Conservation (phyloP, 1,284 basidiomycete species). For the Mycena citricolor region DNA sequence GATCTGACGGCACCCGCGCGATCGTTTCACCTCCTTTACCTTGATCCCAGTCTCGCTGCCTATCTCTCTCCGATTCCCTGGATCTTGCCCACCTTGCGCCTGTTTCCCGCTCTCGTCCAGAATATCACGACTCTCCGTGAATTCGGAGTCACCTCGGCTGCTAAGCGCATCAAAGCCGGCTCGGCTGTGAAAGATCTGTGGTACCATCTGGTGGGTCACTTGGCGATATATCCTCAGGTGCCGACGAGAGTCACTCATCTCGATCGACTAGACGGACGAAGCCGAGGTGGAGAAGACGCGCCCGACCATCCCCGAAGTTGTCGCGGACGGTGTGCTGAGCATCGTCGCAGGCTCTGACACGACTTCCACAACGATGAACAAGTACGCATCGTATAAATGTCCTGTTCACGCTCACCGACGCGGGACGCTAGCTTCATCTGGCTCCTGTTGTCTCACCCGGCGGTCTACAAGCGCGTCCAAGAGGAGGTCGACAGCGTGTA, state of each 20-base stretch:
- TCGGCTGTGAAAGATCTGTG: constrained; percentile 48
- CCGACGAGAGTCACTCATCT: constrained; percentile 45
- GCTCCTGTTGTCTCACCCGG: constrained; percentile 45
- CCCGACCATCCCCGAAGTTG: not conserved
- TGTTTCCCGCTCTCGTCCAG: constrained; percentile 23
- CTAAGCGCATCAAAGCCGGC: constrained; percentile 34
- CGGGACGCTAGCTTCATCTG: constrained; percentile 38
- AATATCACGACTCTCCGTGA: constrained; percentile 29
- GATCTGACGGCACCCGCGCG: constrained; percentile 1
- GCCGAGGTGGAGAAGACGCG: not conserved
- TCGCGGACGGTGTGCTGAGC: not conserved
- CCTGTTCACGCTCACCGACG: not conserved
- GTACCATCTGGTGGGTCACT: constrained; percentile 38
- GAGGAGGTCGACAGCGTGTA: constrained; percentile 50
- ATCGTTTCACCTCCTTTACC: not conserved
- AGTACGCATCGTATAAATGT: constrained; percentile 5
- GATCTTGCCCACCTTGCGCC: constrained; percentile 25
- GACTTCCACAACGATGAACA: constrained; percentile 44
- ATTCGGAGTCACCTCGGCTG: constrained; percentile 37
- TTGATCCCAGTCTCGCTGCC: constrained; percentile 5
- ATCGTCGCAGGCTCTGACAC: constrained; percentile 1
- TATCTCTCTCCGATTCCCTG: constrained; percentile 45
- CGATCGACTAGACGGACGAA: not conserved
- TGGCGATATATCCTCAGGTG: constrained; percentile 33
- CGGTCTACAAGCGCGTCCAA: constrained; percentile 44